A percentile compares a stretch with the other conserved stretches of the same genome.
Conservation (phyloP, 2,329 filamentous ascomycete species). For the Grosmannia clavigera region DNA sequence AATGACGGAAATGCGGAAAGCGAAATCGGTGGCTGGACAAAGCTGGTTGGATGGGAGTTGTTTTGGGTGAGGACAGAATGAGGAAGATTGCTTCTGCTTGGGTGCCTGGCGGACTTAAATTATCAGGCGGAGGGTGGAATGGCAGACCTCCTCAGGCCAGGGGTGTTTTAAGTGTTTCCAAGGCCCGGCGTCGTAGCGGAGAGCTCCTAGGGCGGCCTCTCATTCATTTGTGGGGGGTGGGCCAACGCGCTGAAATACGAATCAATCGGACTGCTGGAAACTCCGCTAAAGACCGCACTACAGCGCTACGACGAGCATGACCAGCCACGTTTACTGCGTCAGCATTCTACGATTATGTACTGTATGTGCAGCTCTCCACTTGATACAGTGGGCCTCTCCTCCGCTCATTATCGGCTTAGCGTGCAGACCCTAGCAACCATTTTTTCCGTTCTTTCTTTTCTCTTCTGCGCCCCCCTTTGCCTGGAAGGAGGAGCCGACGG, state of each 20-base stretch:
- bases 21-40: not conserved
- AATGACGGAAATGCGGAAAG: too few species aligned
- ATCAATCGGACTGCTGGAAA: too few species aligned
- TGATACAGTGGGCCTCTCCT: not conserved
- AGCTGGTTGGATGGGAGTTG: not conserved
- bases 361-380: not conserved
- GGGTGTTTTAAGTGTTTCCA: not conserved
- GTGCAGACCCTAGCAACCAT: not conserved
- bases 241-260: not conserved
- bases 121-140: not conserved
- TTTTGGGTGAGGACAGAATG: not conserved
- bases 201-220: not conserved
- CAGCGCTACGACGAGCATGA: not conserved
- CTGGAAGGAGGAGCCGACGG: too few species aligned
- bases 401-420: not conserved
- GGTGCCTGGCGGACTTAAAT: not conserved
- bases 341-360: not conserved
- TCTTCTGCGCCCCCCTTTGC: not conserved
- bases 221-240: not conserved
- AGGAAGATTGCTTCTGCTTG: not conserved
- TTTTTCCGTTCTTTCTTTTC: not conserved
- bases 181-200: not conserved
- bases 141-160: not conserved
- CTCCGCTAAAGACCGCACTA: too few species aligned
- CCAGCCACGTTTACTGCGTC: not conserved